Evolutionary conservation across 2,329 filamentous ascomycete genomes (phyloP), one percentile per base, ranked within the genome.

Genomic region (Cladosporium oxysporum): DNA sequence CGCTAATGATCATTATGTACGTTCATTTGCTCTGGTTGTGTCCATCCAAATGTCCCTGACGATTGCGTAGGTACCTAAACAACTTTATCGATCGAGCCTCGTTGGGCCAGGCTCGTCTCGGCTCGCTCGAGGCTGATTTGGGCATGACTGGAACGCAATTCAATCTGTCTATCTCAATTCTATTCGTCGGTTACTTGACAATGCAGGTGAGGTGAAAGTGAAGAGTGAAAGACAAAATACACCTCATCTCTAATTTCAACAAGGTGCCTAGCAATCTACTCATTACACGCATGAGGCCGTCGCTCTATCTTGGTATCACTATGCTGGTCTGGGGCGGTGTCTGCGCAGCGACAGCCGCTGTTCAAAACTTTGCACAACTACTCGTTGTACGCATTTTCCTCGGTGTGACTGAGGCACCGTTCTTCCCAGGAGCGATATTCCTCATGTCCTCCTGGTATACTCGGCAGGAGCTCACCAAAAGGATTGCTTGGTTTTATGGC

Each of bases 1-100:
- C 89, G 0, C 87, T 88, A 79, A 80, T 92, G 66, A 85, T 91
- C 58, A 74, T 91, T 68, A 90, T 92, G 79, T 92, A 91, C 73
- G 23, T 18, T 28, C 7, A 57, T 6, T 14, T n/a, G 18, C 12
- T 18, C 33, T n/a, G 1, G 12, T 3, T 8, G 10, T 16, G 26
- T 18, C 14, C 1, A 5, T 26, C 31, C 26, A 14, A 14, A 18
- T 18, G 23, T 12, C 23, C 12, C 31, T 58, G n/a, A 58, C 31
- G 6, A 26, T 7, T n/a, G 7, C 12, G 26, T 8, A 55, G 52
- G 52, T 55, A 58, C 31, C 90, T 92, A 75, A 83, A 90, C 80
- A 92, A 92, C 78, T 92, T 91, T 76, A 78, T 90, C 18, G 85
- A 88, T 71, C 49, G 73, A 71, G 74, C 74, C 33, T 87, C 87